These are phyloP conservation scores for Polyporus tsugae DNA, from an alignment of 1,284 basidiomycete genomes.

Conservation along the genomic window DNA sequence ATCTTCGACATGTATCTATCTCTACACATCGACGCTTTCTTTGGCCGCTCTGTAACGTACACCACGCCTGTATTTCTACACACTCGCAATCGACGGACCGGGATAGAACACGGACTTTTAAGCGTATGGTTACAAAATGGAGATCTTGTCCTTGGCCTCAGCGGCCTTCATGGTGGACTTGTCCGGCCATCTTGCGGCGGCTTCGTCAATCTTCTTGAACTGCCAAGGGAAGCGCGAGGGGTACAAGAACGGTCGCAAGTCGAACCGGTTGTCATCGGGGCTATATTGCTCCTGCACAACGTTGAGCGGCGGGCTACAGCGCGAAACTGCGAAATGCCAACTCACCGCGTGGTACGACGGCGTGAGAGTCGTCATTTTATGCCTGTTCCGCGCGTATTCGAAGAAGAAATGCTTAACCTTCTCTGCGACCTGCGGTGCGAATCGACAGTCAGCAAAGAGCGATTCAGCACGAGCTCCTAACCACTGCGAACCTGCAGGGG, in stretches of 20 bases:
- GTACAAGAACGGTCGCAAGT: constrained; percentile 96
- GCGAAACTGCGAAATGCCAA: constrained; percentile 23
- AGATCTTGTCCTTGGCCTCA: constrained; percentile 33
- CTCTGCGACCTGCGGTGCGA: constrained; percentile 79
- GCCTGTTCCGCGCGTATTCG: constrained; percentile 94
- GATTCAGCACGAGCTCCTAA: neutral
- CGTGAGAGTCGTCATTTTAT: constrained; percentile 99
- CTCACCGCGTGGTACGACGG: constrained; percentile 95
- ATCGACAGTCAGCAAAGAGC: neutral
- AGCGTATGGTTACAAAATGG: constrained; percentile 10
- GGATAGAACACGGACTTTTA: neutral
- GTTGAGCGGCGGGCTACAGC: neutral
- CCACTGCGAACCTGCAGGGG: constrained; percentile 71
- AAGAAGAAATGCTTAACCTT: constrained; percentile 99
- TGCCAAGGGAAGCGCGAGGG: constrained; percentile 96
- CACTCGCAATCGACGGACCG: constrained; percentile 5
- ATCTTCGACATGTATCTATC: constrained; percentile 16
- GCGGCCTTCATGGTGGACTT: constrained; percentile 52
- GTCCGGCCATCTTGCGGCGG: constrained; percentile 80
- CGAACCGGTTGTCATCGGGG: constrained; percentile 97
- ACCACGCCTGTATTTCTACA: constrained; percentile 27
- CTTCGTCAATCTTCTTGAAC: constrained; percentile 92
- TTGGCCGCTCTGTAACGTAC: constrained; percentile 30
- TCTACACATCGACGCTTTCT: constrained; percentile 19
- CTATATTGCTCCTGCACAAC: constrained; percentile 86